Evolutionary conservation across 2,329 filamentous ascomycete genomes (phyloP), one percentile per base, ranked within the genome.

Genomic region (Colletotrichum melonis): DNA sequence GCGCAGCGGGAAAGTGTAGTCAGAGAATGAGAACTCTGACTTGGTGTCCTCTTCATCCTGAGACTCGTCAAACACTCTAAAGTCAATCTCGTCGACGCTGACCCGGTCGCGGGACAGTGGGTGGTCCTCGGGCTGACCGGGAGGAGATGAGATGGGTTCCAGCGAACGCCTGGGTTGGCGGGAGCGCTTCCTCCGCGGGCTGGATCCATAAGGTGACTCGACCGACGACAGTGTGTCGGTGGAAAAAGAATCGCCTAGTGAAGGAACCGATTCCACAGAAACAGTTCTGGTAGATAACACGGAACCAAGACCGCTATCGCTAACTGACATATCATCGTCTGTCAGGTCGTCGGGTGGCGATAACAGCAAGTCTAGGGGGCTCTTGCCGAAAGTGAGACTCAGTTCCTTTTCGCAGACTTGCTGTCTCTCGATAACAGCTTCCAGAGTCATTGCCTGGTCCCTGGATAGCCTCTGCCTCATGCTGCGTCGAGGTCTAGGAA

Each of bases 221-320:
- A 87, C 74, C 5, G 88, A 89, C 1, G 87, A 86, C 4, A 86
- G 76, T 1, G 82, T 79, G 62, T 88, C 87, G 7, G 87, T 89
- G 7, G 83, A 84, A 63, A 88, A 84, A 0, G 90, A 92, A 58
- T 88, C 87, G 56, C 86, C 85, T 8, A 92, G 80, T 1, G 90
- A 92, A 1, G 90, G 90, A 73, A 92, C 85, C 2, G 90, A 92
- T 73, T 92, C 90, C 64, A 88, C 83, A 12, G 90, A 92, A 8
- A 87, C 83, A 1, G 89, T 89, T 65, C 89, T 86, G 1, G 84
- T 88, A 4, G 88, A 91, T 60, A 89, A 79, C 22, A 85, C 81
- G 9, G 88, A 90, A 28, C 87, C 87, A 26, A 87, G 82, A 42
- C 86, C 85, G 79, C 87, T 89, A 69, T 91, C 89, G 76, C 86